Percentiles rank a stretch among this genome's conserved stretches.
phyloP scores from a whole-genome alignment of 345 rosid genomes.

The Adansonia digitata region DNA sequence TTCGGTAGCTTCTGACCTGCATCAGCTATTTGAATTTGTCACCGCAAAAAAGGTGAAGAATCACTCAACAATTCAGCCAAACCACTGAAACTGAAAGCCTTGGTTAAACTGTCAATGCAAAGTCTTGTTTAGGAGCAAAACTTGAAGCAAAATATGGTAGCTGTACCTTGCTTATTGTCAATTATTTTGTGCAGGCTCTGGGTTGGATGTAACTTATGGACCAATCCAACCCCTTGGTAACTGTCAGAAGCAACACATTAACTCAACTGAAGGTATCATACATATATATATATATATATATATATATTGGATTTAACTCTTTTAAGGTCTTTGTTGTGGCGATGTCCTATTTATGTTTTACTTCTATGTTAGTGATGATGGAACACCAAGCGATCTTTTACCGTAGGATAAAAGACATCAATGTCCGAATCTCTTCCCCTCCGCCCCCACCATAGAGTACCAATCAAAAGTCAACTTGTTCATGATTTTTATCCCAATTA shows the following conservation, averaged over 20 bases:
- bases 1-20: not conserved
- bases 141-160: not conserved
- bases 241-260: conserved; percentile 9
- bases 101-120: not conserved
- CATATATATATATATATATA: not conserved
- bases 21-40: conserved; percentile 1
- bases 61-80: not conserved
- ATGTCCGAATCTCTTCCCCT: not conserved
- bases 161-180: not conserved
- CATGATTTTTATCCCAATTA: not conserved
- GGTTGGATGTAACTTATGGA: not conserved
- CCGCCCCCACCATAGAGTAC: not conserved
- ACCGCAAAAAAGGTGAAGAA: not conserved
- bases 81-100: not conserved
- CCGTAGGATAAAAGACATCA: not conserved
- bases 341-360: too few relatives aligned
- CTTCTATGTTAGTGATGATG: not conserved
- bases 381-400: not conserved
- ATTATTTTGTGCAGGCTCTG: not conserved
- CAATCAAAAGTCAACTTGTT: not conserved
- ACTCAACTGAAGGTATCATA: too few relatives aligned
- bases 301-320: not conserved
- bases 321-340: too few relatives aligned
- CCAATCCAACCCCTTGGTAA: not conserved
- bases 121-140: not conserved